Percentiles rank a stretch among this genome's conserved stretches.
Evolutionary conservation across 2,329 filamentous ascomycete genomes (phyloP).

Genomic region (Penicillium sp.): DNA sequence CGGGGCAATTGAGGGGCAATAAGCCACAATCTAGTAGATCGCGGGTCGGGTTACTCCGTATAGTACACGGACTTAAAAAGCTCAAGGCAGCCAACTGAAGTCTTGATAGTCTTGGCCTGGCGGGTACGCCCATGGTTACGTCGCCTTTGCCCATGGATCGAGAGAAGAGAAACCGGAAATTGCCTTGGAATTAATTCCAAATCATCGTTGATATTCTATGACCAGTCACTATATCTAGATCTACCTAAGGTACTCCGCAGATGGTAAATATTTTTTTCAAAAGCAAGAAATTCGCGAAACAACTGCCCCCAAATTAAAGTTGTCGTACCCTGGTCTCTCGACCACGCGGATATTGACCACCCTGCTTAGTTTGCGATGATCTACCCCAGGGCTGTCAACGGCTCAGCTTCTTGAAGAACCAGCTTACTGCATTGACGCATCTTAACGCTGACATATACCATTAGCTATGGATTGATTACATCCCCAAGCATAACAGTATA

Average conservation of each 20-base stretch:
- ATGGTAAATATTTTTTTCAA: neutral
- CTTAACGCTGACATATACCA: no score
- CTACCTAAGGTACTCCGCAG: no score
- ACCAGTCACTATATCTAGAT: neutral
- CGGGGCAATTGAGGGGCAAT: slow-evolving; percentile 1
- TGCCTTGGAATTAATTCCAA: neutral
- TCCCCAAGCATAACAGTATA: no score
- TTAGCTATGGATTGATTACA: no score
- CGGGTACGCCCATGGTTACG: neutral
- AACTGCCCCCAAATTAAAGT: slow-evolving; percentile 24
- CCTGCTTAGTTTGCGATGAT: slow-evolving; percentile 20
- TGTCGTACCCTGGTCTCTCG: slow-evolving; percentile 21
- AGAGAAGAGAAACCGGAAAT: neutral
- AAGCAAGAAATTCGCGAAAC: neutral
- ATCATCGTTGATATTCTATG: neutral
- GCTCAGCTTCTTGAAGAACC: neutral
- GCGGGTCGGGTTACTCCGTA: neutral
- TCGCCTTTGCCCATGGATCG: neutral
- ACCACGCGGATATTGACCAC: slow-evolving; percentile 17
- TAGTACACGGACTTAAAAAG: slow-evolving; percentile 1
- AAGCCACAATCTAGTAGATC: slow-evolving; percentile 13
- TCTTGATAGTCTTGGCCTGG: slow-evolving; percentile 8
- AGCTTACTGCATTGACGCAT: no score
- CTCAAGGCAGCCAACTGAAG: neutral
- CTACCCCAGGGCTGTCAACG: slow-evolving; percentile 22